Percentiles rank a stretch among this genome's conserved stretches.
Conservation (phyloP, 1,284 basidiomycete species). For the Meira nashicola region DNA sequence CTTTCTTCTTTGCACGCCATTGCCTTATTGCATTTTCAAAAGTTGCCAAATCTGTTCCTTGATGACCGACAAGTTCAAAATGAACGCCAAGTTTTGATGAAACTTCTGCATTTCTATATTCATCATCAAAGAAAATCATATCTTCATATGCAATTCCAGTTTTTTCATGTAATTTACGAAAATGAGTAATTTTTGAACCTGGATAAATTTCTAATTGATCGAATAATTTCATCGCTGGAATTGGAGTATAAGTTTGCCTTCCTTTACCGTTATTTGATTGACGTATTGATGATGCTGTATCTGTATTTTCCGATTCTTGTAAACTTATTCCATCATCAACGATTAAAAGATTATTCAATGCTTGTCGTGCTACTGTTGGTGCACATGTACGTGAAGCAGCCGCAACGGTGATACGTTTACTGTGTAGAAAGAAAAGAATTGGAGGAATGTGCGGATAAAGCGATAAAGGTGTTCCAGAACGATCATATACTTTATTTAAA, state of each 20-base stretch:
- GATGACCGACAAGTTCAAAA: conserved; percentile 41
- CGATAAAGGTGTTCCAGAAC: conserved; percentile 26
- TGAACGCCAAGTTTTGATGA: conserved; percentile 46
- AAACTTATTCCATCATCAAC: conserved; percentile 19
- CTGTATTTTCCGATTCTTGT: background rate
- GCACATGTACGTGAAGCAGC: conserved; percentile 43
- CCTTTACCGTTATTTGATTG: conserved; percentile 1
- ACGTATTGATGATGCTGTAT: background rate
- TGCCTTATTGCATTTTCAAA: conserved; percentile 36
- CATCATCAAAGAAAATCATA: conserved; percentile 52
- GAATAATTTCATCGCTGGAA: conserved; percentile 38
- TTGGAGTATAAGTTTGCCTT: conserved; percentile 3
- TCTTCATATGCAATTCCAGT: conserved; percentile 40
- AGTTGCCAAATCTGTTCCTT: conserved; percentile 35
- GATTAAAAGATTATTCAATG: conserved; percentile 32
- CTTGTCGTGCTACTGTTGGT: conserved; percentile 39
- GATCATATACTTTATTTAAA: conserved; percentile 41
- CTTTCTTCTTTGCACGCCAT: conserved; percentile 33
- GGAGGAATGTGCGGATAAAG: conserved; percentile 45
- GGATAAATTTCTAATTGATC: conserved; percentile 48
- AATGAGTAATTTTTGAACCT: conserved; percentile 46
- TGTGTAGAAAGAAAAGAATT: conserved; percentile 35
- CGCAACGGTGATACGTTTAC: conserved; percentile 26
- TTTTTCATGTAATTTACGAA: conserved; percentile 28
- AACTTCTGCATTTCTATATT: conserved; percentile 32